Conservation (phyloP, 2,329 filamentous ascomycete species). For the Ascochyta fabae region DNA sequence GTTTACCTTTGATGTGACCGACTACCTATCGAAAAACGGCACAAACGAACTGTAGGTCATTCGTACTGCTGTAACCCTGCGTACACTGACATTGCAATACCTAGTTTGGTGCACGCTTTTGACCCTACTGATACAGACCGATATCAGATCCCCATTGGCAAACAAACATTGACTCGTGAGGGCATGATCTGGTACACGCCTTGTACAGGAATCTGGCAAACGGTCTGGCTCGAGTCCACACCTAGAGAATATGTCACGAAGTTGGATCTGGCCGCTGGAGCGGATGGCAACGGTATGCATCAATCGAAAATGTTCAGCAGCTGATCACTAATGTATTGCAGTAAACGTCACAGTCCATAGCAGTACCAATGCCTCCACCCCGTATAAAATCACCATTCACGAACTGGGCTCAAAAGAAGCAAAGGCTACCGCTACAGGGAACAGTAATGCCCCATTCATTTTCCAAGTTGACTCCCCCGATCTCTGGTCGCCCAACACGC, state of each 20-base stretch:
- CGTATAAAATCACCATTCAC: conserved; percentile 50
- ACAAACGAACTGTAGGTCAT: conserved; percentile 61
- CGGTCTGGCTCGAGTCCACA: conserved; percentile 72
- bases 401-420: conserved; percentile 45
- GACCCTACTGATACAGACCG: conserved; percentile 68
- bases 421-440: conserved; percentile 55
- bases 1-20: conserved; percentile 66
- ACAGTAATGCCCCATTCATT: conserved; percentile 59
- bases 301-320: not conserved
- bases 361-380: conserved; percentile 44
- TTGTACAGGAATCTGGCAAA: conserved; percentile 77
- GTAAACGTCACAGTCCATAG: conserved; percentile 64
- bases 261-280: conserved; percentile 63
- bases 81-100: not conserved
- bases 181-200: conserved; percentile 73
- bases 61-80: rapidly evolving
- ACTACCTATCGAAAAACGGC: conserved; percentile 49
- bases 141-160: conserved; percentile 69
- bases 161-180: conserved; percentile 63
- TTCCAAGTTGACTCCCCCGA: conserved; percentile 62
- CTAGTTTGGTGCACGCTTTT: conserved; percentile 67
- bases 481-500: conserved; percentile 70
- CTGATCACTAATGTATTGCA: conserved; percentile 37
- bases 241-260: conserved; percentile 64
- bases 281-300: conserved; percentile 40